Percentiles rank a stretch among this genome's conserved stretches.
Evolutionary conservation across 2,329 filamentous ascomycete species (phyloP).

Genomic region (Orbilia ellipsospora): DNA sequence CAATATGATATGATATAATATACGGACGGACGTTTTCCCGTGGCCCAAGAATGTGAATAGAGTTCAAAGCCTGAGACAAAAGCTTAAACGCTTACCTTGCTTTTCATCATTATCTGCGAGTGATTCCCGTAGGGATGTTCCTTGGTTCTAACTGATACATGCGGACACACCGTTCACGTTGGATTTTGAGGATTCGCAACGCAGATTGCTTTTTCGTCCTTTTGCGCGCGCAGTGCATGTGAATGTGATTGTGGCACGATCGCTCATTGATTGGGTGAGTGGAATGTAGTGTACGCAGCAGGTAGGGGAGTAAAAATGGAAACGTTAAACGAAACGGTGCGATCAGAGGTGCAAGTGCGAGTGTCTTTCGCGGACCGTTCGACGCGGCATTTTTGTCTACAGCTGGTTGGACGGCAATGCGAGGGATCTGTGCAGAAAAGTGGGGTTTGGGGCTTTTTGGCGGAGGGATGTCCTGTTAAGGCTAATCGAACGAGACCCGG

Average conservation of each 20-base stretch:
- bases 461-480: constrained; percentile 1
- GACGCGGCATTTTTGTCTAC: constrained; percentile 21
- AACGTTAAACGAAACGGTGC: neutral
- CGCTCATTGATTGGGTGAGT: too few relatives aligned
- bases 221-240: neutral
- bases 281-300: too few relatives aligned
- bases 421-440: constrained; percentile 6
- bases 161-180: constrained; percentile 6
- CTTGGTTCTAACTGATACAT: constrained; percentile 12
- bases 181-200: constrained; percentile 10
- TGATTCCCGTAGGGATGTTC: constrained; percentile 13
- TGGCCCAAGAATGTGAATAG: neutral
- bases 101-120: too few relatives aligned
- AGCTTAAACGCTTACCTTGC: neutral
- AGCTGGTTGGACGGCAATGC: constrained; percentile 2
- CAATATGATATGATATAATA: too few relatives aligned
- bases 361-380: constrained; percentile 10
- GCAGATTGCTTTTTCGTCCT: constrained; percentile 6
- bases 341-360: neutral
- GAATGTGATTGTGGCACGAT: constrained; percentile 2
- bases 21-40: neutral
- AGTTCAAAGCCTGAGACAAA: neutral
- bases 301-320: too few relatives aligned
- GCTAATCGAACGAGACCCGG: neutral
- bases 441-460: neutral